Evolutionary conservation across 495 filamentous ascomycete species (phyloP), one percentile per base, ranked within the genome.

Genomic region (Astrothelium subdiscretum): DNA sequence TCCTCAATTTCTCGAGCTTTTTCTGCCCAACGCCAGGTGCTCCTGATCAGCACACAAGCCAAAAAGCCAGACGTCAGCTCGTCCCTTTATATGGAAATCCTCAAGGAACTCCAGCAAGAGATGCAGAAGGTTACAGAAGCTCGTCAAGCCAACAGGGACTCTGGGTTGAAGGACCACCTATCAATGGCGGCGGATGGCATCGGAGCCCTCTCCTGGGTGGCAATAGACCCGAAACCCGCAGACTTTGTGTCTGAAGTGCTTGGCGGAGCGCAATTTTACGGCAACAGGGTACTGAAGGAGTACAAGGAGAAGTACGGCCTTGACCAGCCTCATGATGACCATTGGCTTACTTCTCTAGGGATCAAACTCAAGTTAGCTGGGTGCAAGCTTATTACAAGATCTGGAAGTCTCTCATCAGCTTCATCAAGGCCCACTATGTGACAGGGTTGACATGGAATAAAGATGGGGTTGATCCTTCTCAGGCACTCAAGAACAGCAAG

Each of bases 381-480:
- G 81, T 95, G 18, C 86, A 90, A 69, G 79, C 91, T 10, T 96
- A 90, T 77, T 95, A 92, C 75, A 83, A 85, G 63, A 83, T 96
- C 60, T 90, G 96, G 77, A 87, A 85, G 65, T 83, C 87, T 6
- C 85, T 97, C 35, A 74, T 79, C 24, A 83, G 86, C 32, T 97
- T 92, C 72, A 83, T 95, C 62, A 89, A 88, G 75, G 81, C 87
- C 62, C 86, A 91, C 68, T 92, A 88, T 72, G 77, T 81, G 35
- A 81, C 81, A 57, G 92, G 91, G 51, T 76, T 97, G 60, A 86
- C 84, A 8, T 98, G 94, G 94, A 97, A 97, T 70, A 83, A 88
- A 67, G 75, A 80, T 57, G 92, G 91, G 40, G 79, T 88, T 31
- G 82, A 89, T 62, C 87, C 87, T 1, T 75, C 82, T 62, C 87